phyloP scores from a whole-genome alignment of 495 filamentous ascomycete genomes.

The Hypoxylon fragiforme region DNA sequence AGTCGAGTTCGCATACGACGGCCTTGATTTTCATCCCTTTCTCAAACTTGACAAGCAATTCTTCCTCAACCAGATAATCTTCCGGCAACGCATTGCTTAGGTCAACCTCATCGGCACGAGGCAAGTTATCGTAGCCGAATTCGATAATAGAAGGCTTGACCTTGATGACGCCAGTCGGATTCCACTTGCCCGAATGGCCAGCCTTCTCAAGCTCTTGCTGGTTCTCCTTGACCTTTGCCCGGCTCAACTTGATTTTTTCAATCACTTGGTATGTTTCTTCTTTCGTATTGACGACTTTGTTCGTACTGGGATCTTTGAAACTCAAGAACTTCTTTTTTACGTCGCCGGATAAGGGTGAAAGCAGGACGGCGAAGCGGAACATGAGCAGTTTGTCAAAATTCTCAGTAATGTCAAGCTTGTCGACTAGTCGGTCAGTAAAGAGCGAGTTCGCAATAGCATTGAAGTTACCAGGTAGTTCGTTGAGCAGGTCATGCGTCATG shows the following conservation, averaged over 20 bases:
- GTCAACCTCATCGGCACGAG: constrained; percentile 40
- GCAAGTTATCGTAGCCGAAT: constrained; percentile 46
- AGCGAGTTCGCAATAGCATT: constrained; percentile 55
- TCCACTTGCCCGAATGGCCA: constrained; percentile 29
- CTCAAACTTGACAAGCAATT: constrained; percentile 62
- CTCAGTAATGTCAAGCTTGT: constrained; percentile 15
- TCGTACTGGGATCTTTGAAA: constrained; percentile 21
- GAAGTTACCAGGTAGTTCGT: constrained; percentile 70
- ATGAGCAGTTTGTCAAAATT: constrained; percentile 23
- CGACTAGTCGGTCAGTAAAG: constrained; percentile 26
- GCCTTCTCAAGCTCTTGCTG: constrained; percentile 28
- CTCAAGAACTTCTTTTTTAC: constrained; percentile 11
- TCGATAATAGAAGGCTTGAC: constrained; percentile 41
- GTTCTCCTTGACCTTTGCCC: constrained; percentile 24
- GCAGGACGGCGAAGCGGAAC: constrained; percentile 25
- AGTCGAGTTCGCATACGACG: constrained; percentile 63
- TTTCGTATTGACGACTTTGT: constrained; percentile 27
- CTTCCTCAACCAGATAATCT: constrained; percentile 70
- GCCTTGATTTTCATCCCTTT: constrained; percentile 77
- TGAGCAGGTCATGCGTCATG: constrained; percentile 52
- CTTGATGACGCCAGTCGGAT: constrained; percentile 45
- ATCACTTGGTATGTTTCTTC: constrained; percentile 35
- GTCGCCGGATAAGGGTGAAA: constrained; percentile 5
- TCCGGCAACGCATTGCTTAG: constrained; percentile 18
- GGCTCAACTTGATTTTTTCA: constrained; percentile 18